Evolutionary conservation across 768 basidiomycete species (phyloP), one percentile per base, ranked within the genome.

Genomic region (Leccinum truebloodii): DNA sequence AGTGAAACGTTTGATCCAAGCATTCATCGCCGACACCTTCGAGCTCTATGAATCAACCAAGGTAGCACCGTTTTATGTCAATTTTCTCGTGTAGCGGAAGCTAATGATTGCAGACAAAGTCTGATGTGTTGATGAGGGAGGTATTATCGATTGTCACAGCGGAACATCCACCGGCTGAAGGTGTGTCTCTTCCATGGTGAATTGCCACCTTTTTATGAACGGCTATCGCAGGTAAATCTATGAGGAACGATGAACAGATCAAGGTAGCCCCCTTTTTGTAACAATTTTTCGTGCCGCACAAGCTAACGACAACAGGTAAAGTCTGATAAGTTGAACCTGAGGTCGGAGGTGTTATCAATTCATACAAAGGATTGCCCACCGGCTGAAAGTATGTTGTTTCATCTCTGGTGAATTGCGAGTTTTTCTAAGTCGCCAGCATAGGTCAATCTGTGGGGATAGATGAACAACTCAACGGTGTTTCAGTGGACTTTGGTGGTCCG

Each of bases 311-410:
- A 16, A 2, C 32, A 56, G 55, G n/a, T 46, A 8, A 64, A 54
- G 9, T 63, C 62, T 18, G 62, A 54, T 3, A 30, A n/a, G 6
- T 54, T 59, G 28, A 59, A 49, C 26, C 26, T 26, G 22, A 63
- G 55, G 26, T 26, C 26, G 26, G 4, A 26, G 1, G 0, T 59
- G 2, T 5, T 64, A 12, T 64, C 61, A 6, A 39, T 41, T 2
- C 28, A 14, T 10, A 8, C 44, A 4, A n/a, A 12, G 1, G 16
- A 64, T 9, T 14, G 63, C 18, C 20, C 24, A 13, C 54, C 51
- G 8, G 44, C 53, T 12, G 52, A 56, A 35, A 26, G 61, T 62
- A 59, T 26, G 26, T 26, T 9, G 59, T 24, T 10, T 35, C 39
- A 2, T 8, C 24, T 16, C 20, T 5, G 12, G 0, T 20, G 30